Conservation (phyloP, 257 asterid genomes). For the Fraxinus anomala region DNA sequence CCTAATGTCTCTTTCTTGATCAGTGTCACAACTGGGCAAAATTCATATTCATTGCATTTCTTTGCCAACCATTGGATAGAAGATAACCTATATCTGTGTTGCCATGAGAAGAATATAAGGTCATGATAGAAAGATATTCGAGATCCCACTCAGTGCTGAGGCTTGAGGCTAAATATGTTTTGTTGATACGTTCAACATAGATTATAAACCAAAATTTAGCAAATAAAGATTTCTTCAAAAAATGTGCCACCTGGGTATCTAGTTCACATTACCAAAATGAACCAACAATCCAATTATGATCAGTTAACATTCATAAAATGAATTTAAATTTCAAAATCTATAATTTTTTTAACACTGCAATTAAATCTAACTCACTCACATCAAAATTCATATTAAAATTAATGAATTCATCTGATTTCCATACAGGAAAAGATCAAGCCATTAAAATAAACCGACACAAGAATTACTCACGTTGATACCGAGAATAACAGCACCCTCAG, state of each 20-base stretch:
- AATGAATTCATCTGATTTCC: slow-evolving; percentile 6
- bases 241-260: background rate
- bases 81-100: background rate
- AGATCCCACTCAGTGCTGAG: background rate
- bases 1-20: background rate
- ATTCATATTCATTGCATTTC: background rate
- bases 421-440: slow-evolving; percentile 19
- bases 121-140: background rate
- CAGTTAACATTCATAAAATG: background rate
- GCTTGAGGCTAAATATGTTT: background rate
- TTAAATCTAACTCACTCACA: background rate
- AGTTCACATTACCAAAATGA: slow-evolving; percentile 4
- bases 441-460: background rate
- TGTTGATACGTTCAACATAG: background rate
- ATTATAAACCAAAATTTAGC: background rate
- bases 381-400: background rate
- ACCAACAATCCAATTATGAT: background rate
- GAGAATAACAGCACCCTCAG: slow-evolving; percentile 70
- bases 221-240: background rate
- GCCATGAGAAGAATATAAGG: background rate
- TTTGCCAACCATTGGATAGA: background rate
- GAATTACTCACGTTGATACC: slow-evolving; percentile 62
- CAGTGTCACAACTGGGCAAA: background rate
- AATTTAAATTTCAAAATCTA: background rate
- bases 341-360: background rate